phyloP scores from a whole-genome alignment of 805 yeast genomes.

The Candida xiaguanensis region DNA sequence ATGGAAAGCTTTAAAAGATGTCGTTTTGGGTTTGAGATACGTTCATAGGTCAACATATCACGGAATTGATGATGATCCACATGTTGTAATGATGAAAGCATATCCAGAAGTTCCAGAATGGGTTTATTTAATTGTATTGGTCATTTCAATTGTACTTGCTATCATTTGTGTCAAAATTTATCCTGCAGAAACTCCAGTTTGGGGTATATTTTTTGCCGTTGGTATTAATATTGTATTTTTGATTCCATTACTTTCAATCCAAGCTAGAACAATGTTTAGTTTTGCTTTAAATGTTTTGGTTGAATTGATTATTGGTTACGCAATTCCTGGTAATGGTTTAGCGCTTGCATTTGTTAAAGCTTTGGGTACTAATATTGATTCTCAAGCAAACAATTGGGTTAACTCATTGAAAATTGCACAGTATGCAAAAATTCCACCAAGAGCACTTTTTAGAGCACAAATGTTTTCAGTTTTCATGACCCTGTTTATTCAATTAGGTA shows the following conservation, averaged over 20 bases:
- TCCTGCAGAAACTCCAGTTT: conserved; percentile 52
- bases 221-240: conserved; percentile 49
- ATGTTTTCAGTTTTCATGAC: conserved; percentile 19
- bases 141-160: conserved; percentile 29
- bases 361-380: conserved; percentile 25
- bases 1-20: conserved; percentile 11
- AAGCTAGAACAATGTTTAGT: conserved; percentile 45
- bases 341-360: conserved; percentile 22
- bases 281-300: conserved; percentile 51
- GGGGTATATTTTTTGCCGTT: conserved; percentile 55
- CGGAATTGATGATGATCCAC: conserved; percentile 35
- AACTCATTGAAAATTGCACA: conserved; percentile 31
- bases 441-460: conserved; percentile 35
- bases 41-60: conserved; percentile 10
- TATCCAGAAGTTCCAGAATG: conserved; percentile 38
- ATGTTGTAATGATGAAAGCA: conserved; percentile 24
- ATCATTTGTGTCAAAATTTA: conserved; percentile 27
- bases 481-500: conserved; percentile 21
- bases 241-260: conserved; percentile 47
- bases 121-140: conserved; percentile 22
- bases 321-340: conserved; percentile 22
- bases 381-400: conserved; percentile 28
- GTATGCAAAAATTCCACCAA: conserved; percentile 39
- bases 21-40: conserved; percentile 10
- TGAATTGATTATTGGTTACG: conserved; percentile 43